Percentiles rank a stretch among this genome's conserved stretches.
Evolutionary conservation across 768 basidiomycete species (phyloP).

Genomic region (Agaricus blazei): DNA sequence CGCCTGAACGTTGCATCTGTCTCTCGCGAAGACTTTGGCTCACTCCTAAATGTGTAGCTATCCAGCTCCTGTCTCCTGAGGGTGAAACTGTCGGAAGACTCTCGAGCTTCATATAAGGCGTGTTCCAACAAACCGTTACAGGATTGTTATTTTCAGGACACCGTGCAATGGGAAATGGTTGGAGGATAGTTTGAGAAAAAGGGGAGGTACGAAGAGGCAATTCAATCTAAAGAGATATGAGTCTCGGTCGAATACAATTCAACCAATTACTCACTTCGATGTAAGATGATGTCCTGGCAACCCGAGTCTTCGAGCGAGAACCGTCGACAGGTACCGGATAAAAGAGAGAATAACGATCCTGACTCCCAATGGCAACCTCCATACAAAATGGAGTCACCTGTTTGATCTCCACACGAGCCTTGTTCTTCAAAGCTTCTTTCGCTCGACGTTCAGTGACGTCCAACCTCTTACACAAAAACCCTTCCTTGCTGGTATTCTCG

Average conservation of each 20-base stretch:
- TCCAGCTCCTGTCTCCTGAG: constrained; percentile 16
- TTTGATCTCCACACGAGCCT: constrained; percentile 15
- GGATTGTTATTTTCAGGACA: constrained; percentile 3
- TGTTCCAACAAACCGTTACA: constrained; percentile 18
- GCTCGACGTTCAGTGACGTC: constrained; percentile 17
- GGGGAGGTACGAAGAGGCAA: constrained; percentile 17
- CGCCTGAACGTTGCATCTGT: neutral
- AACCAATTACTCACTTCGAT: constrained; percentile 30
- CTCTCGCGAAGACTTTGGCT: constrained; percentile 17
- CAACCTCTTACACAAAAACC: neutral
- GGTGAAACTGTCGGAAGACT: constrained; percentile 17
- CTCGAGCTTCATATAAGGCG: constrained; percentile 28
- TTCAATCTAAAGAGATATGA: constrained; percentile 18
- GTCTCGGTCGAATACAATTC: constrained; percentile 12
- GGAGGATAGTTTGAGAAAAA: constrained; percentile 14
- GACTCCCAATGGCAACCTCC: constrained; percentile 22
- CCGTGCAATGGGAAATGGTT: constrained; percentile 24
- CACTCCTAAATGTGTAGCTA: constrained; percentile 17
- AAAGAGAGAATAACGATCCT: constrained; percentile 13
- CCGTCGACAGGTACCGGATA: constrained; percentile 43
- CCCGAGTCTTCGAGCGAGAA: constrained; percentile 29
- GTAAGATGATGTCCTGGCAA: constrained; percentile 53
- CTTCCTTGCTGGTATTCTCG: too few relatives aligned
- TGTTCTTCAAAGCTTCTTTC: constrained; percentile 15
- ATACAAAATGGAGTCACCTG: constrained; percentile 30